These are phyloP conservation scores for Syzygium aqueum DNA, from an alignment of 345 rosid genomes.

Conservation along the genomic window DNA sequence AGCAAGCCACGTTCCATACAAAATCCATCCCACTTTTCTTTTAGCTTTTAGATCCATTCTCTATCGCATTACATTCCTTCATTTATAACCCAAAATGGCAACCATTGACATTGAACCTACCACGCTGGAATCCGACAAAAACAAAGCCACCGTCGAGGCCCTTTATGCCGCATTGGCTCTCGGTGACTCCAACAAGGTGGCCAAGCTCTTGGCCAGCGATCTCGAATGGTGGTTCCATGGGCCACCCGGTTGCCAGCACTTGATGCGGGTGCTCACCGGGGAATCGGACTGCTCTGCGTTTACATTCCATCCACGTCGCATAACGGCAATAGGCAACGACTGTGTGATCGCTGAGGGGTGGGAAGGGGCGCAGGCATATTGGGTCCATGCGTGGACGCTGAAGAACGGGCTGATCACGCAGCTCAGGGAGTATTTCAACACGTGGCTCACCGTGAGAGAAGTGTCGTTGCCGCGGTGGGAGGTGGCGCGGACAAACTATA, in stretches of 20 bases:
- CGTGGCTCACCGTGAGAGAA: conserved; percentile 71
- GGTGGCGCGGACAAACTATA: conserved; percentile 6
- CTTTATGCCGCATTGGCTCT: conserved; percentile 47
- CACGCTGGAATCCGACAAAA: conserved; percentile 2
- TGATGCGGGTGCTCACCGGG: conserved; percentile 75
- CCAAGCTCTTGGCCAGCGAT: conserved; percentile 46
- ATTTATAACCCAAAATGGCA: background rate
- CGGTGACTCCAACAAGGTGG: conserved; percentile 21
- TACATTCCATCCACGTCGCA: conserved; percentile 53
- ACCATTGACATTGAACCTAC: background rate
- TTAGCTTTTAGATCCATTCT: background rate
- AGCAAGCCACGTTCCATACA: background rate
- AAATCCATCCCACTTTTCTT: background rate
- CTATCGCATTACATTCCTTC: background rate
- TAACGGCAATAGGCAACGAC: conserved; percentile 46
- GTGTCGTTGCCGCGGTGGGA: conserved; percentile 31
- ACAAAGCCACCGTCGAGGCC: conserved; percentile 17
- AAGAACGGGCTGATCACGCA: conserved; percentile 52
- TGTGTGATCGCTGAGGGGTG: conserved; percentile 79
- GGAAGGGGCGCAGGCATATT: conserved; percentile 77
- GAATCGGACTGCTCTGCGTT: conserved; percentile 33
- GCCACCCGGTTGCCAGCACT: conserved; percentile 70
- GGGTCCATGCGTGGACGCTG: conserved; percentile 88
- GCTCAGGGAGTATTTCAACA: conserved; percentile 79
- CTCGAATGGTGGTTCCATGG: conserved; percentile 95